Evolutionary conservation across 768 basidiomycete genomes (phyloP).

Genomic region (Tulasnella sp.): DNA sequence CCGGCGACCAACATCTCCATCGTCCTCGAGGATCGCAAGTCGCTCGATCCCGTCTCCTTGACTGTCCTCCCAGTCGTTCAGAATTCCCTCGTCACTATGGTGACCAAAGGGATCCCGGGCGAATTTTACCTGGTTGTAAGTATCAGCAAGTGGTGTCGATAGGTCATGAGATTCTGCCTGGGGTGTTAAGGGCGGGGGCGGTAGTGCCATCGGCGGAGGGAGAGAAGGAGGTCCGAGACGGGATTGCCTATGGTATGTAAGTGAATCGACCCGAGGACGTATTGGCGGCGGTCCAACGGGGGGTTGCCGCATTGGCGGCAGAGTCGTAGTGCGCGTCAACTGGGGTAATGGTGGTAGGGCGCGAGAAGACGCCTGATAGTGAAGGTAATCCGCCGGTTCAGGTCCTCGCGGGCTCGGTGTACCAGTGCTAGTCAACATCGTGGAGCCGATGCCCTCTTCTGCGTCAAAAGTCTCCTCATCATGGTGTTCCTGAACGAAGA

Average conservation of each 20-base stretch:
- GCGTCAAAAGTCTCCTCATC: conserved; percentile 24
- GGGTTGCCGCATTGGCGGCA: conserved; percentile 14
- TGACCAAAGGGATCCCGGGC: background rate
- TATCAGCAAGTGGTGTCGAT: background rate
- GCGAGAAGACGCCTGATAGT: background rate
- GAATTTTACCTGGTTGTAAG: background rate
- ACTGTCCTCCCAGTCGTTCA: conserved; percentile 12
- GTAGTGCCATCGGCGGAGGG: conserved; percentile 1
- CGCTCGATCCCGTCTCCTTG: background rate
- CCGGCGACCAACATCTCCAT: background rate
- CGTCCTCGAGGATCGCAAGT: background rate
- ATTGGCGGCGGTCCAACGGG: conserved; percentile 11
- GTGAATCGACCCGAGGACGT: conserved; percentile 8
- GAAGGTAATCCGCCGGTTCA: background rate
- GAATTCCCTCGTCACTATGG: background rate
- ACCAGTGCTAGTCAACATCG: conserved; percentile 30
- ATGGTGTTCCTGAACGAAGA: background rate
- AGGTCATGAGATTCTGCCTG: background rate
- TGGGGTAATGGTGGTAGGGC: background rate
- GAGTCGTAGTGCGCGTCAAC: background rate
- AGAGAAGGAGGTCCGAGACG: conserved; percentile 7
- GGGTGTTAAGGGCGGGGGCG: background rate
- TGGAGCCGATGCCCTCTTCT: conserved; percentile 37
- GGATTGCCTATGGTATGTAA: conserved; percentile 1
- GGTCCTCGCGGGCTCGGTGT: background rate